Conservation (phyloP, 306 rosid genomes). For the Leucaena leucocephala region DNA sequence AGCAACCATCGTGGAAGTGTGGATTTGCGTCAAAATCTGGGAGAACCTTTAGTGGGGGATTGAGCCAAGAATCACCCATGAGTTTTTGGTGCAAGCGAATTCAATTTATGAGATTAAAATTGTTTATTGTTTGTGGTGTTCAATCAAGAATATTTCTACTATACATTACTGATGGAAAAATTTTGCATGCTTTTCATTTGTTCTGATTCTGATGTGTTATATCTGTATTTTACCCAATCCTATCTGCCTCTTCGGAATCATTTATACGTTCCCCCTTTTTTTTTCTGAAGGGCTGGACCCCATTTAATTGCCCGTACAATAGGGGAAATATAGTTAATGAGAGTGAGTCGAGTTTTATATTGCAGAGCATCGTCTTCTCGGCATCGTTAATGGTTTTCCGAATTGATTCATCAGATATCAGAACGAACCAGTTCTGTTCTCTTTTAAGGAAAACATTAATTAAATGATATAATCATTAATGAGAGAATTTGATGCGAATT, state of each 20-base stretch:
- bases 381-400: background rate
- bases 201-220: background rate
- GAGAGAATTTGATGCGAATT: background rate
- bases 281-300: too few relatives aligned
- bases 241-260: background rate
- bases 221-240: constrained; percentile 10
- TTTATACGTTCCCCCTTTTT: background rate
- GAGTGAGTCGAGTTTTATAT: too few relatives aligned
- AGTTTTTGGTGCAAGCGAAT: constrained; percentile 31
- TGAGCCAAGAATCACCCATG: constrained; percentile 43
- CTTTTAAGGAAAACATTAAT: background rate
- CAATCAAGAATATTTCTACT: constrained; percentile 21
- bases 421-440: background rate
- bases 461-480: background rate
- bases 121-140: constrained; percentile 16
- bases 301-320: too few relatives aligned
- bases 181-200: constrained; percentile 25
- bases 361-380: too few relatives aligned
- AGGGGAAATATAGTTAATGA: too few relatives aligned
- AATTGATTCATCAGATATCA: background rate
- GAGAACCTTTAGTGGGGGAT: background rate
- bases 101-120: constrained; percentile 29
- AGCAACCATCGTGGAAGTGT: constrained; percentile 34
- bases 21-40: constrained; percentile 35
- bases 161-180: background rate